Base-by-base conservation (phyloP, 208 protist species). In the Trypanosoma theileri region DNA sequence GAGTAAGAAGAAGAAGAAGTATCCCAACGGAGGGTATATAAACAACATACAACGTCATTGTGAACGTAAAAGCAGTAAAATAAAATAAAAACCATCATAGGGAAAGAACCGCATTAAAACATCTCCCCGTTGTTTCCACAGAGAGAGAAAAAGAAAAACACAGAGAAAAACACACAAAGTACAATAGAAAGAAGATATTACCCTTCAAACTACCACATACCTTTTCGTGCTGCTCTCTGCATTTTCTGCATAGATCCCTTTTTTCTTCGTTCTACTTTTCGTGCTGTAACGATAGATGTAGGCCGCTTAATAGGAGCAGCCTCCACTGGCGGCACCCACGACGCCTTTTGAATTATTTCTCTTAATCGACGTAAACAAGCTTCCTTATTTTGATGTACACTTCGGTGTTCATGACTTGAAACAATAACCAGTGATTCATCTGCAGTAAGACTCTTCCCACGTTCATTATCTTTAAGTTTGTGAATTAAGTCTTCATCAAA, bases 351-450 rank as follows among this genome's bases (percentile, higher is more conserved):
- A 50, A 94, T 74, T 61, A 92, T 63, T 48, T 84, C 78, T 48
- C 74, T 67, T 65, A 94, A 55, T 58, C 85, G 80, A 7, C 75
- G 44, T 26, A 94, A 31, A 60, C 85, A 91, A 1, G 60, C 84
- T 62, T 90, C 84, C 54, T 87, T 88, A 76, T 95, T 95, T 55
- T 93, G 80, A 50, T 87, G 73, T 21, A 75, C 85, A 57, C 84
- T 91, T 41, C 90, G 86, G 61, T 92, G 83, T 28, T 86, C 83
- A 59, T 95, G 87, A 42, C 77, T 88, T 54, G 79, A 74, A 31
- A 92, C 77, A 35, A 93, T 69, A 42, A 95, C 58, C 9, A 64
- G 72, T 17, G 75, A 45, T n/a, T 73, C 78, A 50, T 89, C 88
- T 7, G 74, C 17, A 2, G 85, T 91, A 45, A 89, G 64, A 0